Conservation (phyloP, 2,329 filamentous ascomycete genomes). For the Diplodia scrobiculata region DNA sequence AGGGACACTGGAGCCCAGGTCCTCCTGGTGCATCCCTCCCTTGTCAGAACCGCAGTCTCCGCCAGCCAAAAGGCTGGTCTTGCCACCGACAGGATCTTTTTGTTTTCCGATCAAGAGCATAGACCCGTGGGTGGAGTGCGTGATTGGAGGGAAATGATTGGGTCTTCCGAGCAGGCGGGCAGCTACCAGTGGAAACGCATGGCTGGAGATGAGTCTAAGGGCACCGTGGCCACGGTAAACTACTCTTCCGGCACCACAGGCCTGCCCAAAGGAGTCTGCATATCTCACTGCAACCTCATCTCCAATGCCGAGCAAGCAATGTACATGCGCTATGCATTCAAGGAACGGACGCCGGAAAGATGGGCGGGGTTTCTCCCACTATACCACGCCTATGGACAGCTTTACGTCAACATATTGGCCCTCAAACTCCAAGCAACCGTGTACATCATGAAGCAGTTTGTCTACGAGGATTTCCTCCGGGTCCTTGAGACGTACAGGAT, state of each 20-base stretch:
- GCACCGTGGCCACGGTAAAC: conserved; percentile 69
- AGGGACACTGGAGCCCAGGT: conserved; percentile 69
- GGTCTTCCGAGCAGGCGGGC: conserved; percentile 54
- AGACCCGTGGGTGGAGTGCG: conserved; percentile 45
- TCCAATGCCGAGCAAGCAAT: conserved; percentile 68
- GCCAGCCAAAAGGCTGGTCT: conserved; percentile 65
- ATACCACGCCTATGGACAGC: conserved; percentile 62
- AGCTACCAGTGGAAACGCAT: conserved; percentile 66
- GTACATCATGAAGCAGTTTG: conserved; percentile 78
- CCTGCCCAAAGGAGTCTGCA: conserved; percentile 79
- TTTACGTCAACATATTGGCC: conserved; percentile 64
- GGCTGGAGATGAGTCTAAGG: conserved; percentile 51
- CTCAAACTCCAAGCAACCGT: conserved; percentile 62
- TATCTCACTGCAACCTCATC: conserved; percentile 75
- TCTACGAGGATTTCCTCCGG: conserved; percentile 71
- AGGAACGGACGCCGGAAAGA: conserved; percentile 48
- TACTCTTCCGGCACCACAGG: conserved; percentile 81
- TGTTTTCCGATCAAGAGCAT: conserved; percentile 55
- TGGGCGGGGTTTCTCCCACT: conserved; percentile 70
- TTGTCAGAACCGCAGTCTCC: conserved; percentile 64
- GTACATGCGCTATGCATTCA: conserved; percentile 50
- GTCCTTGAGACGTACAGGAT: conserved; percentile 69
- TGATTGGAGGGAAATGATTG: conserved; percentile 67
- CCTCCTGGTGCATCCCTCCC: conserved; percentile 63
- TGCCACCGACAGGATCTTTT: conserved; percentile 59